Base-by-base conservation (phyloP, 208 protist genomes). In the Crithidia expoeki region DNA sequence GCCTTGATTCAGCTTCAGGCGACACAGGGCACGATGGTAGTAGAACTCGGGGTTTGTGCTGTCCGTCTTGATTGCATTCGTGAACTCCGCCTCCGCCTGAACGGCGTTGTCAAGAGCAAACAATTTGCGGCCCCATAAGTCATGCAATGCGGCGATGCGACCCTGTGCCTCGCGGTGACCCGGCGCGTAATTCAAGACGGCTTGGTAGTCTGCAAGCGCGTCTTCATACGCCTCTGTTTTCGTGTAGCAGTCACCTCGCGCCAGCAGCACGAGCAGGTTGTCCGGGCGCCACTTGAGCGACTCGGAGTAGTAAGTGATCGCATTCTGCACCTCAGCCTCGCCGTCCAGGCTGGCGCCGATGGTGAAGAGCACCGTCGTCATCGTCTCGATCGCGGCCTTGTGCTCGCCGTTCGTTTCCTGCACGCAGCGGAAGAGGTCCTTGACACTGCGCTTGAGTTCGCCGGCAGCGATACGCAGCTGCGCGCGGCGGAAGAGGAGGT, bases 181-280 rank as follows among this genome's bases (percentile, higher is more conserved):
- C 17, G 87, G 84, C 4, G 79, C 78, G 42, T 94, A 76, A 46
- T 84, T 68, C 38, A 89, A 68, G 11, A 94, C 80, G 32, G 72
- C 47, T 23, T 87, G 47, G 74, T 92, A 96, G 65, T 94, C 92
- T 4, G 75, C 64, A 59, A 96, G 75, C 16, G 89, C 92, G 25
- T 84, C 62, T 61, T 92, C 72, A 61, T 89, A 94, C 50, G 88
- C 74, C 74, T 93, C 86, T 46, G 94, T 51, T 67, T 92, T 92
- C 23, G 86, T 76, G 75, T 96, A 96, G 73, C 92, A 96, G 65
- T 94, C 89, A 9, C 81, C 89, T 33, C 92, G 86, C 2, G 92
- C 89, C 64, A 94, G 81, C 34, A 96, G 72, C 25, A 95, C 92
- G 28, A 83, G 81, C 59, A 81, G 77, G 77, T 96, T 96, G 64